phyloP scores from a whole-genome alignment of 1,284 basidiomycete species.

The Prillingera fragicola region DNA sequence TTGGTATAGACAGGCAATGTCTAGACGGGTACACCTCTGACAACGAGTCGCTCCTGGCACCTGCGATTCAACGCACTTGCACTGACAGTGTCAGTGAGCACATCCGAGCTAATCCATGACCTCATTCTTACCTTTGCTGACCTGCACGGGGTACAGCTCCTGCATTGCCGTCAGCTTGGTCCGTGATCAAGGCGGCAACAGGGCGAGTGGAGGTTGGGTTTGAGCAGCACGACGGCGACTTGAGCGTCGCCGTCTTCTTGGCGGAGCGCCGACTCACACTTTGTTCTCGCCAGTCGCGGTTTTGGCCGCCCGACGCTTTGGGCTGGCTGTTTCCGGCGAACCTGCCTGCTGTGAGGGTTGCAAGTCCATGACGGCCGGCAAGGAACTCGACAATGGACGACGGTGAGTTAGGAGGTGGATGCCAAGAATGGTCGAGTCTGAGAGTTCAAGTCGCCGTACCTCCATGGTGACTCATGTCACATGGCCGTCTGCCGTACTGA shows the following conservation, averaged over 20 bases:
- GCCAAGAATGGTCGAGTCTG: too few relatives aligned
- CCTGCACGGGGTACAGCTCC: slow-evolving; percentile 18
- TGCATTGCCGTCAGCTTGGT: slow-evolving; percentile 3
- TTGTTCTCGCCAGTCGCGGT: slow-evolving; percentile 10
- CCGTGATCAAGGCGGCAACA: not conserved
- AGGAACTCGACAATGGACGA: too few relatives aligned
- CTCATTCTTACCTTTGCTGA: slow-evolving; percentile 11
- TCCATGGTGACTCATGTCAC: too few relatives aligned
- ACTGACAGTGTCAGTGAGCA: slow-evolving; percentile 2
- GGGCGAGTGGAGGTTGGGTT: not conserved
- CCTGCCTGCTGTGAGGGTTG: too few relatives aligned
- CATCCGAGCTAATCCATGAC: not conserved
- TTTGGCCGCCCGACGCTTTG: slow-evolving; percentile 3
- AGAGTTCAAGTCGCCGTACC: too few relatives aligned
- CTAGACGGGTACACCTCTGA: slow-evolving; percentile 16
- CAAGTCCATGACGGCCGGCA: too few relatives aligned
- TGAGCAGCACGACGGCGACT: too few relatives aligned
- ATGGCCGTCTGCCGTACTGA: too few relatives aligned
- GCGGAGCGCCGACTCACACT: slow-evolving; percentile 5
- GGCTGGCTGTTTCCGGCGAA: too few relatives aligned
- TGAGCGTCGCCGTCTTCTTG: not conserved
- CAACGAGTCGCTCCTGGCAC: slow-evolving; percentile 9
- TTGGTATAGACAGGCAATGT: slow-evolving; percentile 16
- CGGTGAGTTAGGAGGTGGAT: too few relatives aligned
- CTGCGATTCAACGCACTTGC: slow-evolving; percentile 18